These are phyloP conservation scores for Gastrodia elata DNA, from an alignment of 106 monocot species.

Conservation along the genomic window DNA sequence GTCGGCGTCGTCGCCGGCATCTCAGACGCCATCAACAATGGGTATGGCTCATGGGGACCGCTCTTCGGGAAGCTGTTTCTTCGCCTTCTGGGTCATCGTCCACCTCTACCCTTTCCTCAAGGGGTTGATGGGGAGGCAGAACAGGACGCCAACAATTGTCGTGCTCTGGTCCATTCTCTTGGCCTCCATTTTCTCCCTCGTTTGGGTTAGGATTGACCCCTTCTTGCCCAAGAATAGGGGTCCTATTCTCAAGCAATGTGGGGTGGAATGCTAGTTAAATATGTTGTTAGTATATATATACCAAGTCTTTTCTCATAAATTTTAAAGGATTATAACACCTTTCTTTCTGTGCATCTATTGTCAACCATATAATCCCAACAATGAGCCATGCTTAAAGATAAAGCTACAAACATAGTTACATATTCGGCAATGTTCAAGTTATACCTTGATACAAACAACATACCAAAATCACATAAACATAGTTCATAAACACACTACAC, in stretches of 20 bases:
- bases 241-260: constrained; percentile 68
- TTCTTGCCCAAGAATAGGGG: constrained; percentile 77
- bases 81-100: constrained; percentile 86
- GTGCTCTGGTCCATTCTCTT: constrained; percentile 78
- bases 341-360: no score
- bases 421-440: no score
- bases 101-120: constrained; percentile 88
- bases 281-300: no score
- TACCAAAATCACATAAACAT: no score
- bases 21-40: constrained; percentile 88
- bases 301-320: no score
- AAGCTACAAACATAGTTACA: no score
- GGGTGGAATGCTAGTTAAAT: constrained; percentile 51
- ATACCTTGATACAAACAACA: no score
- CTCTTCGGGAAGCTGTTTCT: constrained; percentile 91
- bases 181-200: constrained; percentile 84
- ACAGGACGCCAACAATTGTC: constrained; percentile 89
- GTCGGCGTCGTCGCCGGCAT: constrained; percentile 83
- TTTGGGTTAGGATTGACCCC: constrained; percentile 91
- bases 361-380: no score
- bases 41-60: constrained; percentile 86
- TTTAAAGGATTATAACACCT: no score
- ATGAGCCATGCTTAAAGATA: no score
- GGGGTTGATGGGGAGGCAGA: constrained; percentile 91
- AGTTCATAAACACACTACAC: no score